A percentile compares a stretch with the other conserved stretches of the same genome.
Conservation (phyloP, 352 stramenopile genomes). For the Achlya hypogyna region DNA sequence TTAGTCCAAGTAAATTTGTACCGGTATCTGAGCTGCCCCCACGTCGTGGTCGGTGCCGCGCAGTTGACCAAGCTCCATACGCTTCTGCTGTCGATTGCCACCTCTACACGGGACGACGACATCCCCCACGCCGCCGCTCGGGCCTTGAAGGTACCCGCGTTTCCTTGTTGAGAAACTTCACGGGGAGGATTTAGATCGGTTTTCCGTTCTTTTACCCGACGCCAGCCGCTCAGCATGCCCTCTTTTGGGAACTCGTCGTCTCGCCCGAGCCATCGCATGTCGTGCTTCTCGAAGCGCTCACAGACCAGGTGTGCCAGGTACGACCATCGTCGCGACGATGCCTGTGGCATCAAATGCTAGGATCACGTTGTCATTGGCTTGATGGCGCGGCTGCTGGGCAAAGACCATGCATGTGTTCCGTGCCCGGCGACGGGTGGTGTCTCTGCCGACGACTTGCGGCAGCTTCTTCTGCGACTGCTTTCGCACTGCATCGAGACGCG, state of each 20-base stretch:
- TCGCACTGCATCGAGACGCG: background rate
- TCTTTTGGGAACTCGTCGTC: slow-evolving; percentile 25
- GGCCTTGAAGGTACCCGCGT: slow-evolving; percentile 32
- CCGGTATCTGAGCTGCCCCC: slow-evolving; percentile 2
- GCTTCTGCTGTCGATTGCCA: background rate
- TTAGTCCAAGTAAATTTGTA: slow-evolving; percentile 42
- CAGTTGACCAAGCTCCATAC: slow-evolving; percentile 15
- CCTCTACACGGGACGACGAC: slow-evolving; percentile 19
- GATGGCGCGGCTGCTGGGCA: slow-evolving; percentile 20
- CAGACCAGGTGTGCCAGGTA: slow-evolving; percentile 27
- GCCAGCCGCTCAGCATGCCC: background rate
- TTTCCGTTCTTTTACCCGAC: slow-evolving; percentile 40
- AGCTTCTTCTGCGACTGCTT: slow-evolving; percentile 1
- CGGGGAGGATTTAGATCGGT: slow-evolving; percentile 36
- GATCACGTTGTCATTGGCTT: slow-evolving; percentile 25
- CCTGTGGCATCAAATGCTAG: slow-evolving; percentile 19
- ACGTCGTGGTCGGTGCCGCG: background rate
- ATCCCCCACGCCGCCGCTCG: slow-evolving; percentile 34
- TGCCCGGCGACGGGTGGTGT: too few relatives aligned
- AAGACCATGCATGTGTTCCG: slow-evolving; percentile 5
- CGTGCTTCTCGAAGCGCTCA: slow-evolving; percentile 24
- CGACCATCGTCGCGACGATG: too few relatives aligned
- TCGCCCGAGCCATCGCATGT: background rate
- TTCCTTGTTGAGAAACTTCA: background rate
- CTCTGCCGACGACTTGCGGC: too few relatives aligned